Evolutionary conservation across 192 early-diverging fungal species (phyloP).

Genomic region (Paraglomus occultum): DNA sequence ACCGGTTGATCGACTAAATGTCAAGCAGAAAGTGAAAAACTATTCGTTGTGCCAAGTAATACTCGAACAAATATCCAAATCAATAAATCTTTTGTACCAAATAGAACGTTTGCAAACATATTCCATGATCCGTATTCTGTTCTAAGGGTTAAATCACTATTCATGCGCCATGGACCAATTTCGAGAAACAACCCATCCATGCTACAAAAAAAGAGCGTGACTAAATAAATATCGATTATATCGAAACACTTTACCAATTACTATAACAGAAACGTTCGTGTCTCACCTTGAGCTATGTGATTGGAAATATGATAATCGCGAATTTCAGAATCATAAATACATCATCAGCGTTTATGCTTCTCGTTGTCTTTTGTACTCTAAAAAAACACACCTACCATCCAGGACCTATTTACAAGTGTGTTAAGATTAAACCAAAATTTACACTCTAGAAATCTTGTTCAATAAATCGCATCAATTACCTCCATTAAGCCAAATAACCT

Average conservation of each 20-base stretch:
- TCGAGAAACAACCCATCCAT: conserved; percentile 69
- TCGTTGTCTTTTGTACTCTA: too few species aligned
- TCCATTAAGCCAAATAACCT: conserved; percentile 66
- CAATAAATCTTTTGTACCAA: conserved; percentile 38
- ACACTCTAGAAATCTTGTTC: neutral
- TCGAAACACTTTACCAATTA: neutral
- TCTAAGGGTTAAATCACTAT: conserved; percentile 39
- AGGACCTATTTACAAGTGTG: conserved; percentile 23
- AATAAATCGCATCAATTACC: conserved; percentile 33
- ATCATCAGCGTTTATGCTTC: too few species aligned
- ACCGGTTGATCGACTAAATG: conserved; percentile 61
- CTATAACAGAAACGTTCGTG: neutral
- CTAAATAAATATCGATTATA: neutral
- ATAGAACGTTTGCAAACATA: conserved; percentile 59
- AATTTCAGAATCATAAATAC: too few species aligned
- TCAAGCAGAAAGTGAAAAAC: neutral
- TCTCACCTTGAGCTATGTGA: conserved; percentile 16
- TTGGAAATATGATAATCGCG: too few species aligned
- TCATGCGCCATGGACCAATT: conserved; percentile 52
- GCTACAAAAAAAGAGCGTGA: conserved; percentile 32
- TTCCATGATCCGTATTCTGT: conserved; percentile 53
- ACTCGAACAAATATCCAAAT: neutral
- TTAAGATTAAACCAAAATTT: neutral
- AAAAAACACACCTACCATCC: conserved; percentile 30
- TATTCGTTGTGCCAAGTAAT: neutral